Evolutionary conservation across 2,329 filamentous ascomycete species (phyloP).

Genomic region (Niveomyces coronatus): DNA sequence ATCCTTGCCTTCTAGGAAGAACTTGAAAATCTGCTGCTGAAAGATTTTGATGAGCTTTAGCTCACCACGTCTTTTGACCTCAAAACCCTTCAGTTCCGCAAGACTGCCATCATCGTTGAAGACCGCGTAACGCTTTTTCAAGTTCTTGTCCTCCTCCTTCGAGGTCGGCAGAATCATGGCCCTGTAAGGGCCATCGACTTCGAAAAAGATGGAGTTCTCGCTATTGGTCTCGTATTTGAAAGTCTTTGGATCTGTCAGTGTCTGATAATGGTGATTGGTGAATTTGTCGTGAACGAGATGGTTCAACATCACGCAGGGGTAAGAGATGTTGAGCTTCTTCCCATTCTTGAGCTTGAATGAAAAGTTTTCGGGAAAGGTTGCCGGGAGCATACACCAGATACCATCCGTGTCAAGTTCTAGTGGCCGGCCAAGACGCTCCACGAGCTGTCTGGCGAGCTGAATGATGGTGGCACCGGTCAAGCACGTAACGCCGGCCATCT

Average conservation of each 20-base stretch:
- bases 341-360: conserved; percentile 88
- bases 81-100: conserved; percentile 93
- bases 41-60: conserved; percentile 99
- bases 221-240: conserved; percentile 95
- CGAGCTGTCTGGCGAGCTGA: conserved; percentile 85
- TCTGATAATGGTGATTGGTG: conserved; percentile 97
- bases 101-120: conserved; percentile 97
- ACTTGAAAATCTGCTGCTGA: conserved; percentile 98
- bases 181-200: conserved; percentile 94
- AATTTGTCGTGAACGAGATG: conserved; percentile 91
- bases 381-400: conserved; percentile 99
- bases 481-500: conserved; percentile 98
- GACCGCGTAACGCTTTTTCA: conserved; percentile 98
- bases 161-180: conserved; percentile 97
- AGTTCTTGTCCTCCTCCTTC: conserved; percentile 97
- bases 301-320: conserved; percentile 98
- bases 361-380: conserved; percentile 94
- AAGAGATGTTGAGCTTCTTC: conserved; percentile 93
- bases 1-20: conserved; percentile 87
- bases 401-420: conserved; percentile 95
- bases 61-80: conserved; percentile 94
- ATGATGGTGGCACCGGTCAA: conserved; percentile 94
- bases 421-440: conserved; percentile 85
- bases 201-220: conserved; percentile 99
- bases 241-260: conserved; percentile 63